Base-by-base conservation (phyloP, 2,329 filamentous ascomycete genomes). In the Cladosporium sp. region DNA sequence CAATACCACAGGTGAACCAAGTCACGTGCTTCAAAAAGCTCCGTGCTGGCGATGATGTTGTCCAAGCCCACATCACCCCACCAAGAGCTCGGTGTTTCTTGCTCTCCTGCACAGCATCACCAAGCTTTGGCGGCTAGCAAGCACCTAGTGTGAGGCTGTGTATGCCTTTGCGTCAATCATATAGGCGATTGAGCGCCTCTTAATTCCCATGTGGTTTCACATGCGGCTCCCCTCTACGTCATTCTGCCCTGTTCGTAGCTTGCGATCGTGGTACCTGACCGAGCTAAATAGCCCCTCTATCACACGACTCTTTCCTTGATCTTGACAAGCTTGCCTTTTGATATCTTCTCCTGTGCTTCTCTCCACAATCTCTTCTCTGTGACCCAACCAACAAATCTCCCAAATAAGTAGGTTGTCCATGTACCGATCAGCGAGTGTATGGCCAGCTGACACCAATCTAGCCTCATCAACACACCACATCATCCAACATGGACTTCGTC, bases 401-500 rank as follows among this genome's bases (percentile, higher is more conserved):
- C 39, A 54, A 44, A 44, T 25, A 50, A 25, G 47, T 50, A 37
- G 22, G 34, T 25, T 5, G 1, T 22, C 47, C 19, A 13, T 9
- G 5, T 22, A n/a, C 34, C n/a, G n/a, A 20, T 12, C 17, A 44
- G n/a, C 7, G 25, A 24, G 15, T 7, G 15, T 17, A n/a, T 4
- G 10, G 2, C 6, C 22, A 2, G 12, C 28, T 24, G 36, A 35
- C 51, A 35, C 8, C 28, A 32, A 32, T 10, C 28, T 10, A 32
- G 28, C 13, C 28, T 25, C 19, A 9, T 17, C 7, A 19, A 13
- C 22, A 7, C 25, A 25, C 19, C 47, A 50, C 47, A 42, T 15
- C 48, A 56, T 34, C 52, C 59, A 72, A 25, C 66, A 78, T 79
- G 77, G 76, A 79, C 63, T 78, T 74, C 66, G 66, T 78, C 71